A percentile compares a stretch with the other conserved stretches of the same genome.
Conservation (phyloP, 129 eudicot species). For the Cynara cardunculus region DNA sequence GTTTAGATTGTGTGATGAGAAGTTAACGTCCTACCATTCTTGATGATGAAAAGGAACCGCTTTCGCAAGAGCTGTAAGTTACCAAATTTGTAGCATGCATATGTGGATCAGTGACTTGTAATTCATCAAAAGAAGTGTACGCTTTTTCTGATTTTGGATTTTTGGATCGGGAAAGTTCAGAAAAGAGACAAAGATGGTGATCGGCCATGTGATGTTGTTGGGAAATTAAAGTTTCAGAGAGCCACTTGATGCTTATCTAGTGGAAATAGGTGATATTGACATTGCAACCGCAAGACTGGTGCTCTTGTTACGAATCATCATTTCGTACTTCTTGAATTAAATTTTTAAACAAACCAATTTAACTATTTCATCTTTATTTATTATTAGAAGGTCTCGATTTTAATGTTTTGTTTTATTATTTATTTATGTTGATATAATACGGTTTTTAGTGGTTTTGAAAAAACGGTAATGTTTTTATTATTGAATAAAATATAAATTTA, state of each 20-base stretch:
- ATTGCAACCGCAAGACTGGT: background rate
- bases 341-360: no score
- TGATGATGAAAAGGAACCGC: background rate
- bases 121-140: background rate
- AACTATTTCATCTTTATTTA: no score
- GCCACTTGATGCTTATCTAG: constrained; percentile 47
- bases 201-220: constrained; percentile 16
- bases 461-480: no score
- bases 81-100: background rate
- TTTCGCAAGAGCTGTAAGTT: background rate
- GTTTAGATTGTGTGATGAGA: constrained; percentile 8
- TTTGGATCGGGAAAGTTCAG: background rate
- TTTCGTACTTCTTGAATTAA: no score
- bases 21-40: background rate
- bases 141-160: background rate
- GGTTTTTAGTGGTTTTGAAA: no score
- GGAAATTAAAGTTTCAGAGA: constrained; percentile 15
- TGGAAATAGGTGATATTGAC: background rate
- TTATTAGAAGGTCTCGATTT: no score
- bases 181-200: constrained; percentile 13
- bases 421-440: no score
- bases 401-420: no score
- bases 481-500: no score
- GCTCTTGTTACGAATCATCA: no score
- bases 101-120: background rate